Conservation (phyloP, 164 flowering plant genomes). For the Nelumbo lutea region DNA sequence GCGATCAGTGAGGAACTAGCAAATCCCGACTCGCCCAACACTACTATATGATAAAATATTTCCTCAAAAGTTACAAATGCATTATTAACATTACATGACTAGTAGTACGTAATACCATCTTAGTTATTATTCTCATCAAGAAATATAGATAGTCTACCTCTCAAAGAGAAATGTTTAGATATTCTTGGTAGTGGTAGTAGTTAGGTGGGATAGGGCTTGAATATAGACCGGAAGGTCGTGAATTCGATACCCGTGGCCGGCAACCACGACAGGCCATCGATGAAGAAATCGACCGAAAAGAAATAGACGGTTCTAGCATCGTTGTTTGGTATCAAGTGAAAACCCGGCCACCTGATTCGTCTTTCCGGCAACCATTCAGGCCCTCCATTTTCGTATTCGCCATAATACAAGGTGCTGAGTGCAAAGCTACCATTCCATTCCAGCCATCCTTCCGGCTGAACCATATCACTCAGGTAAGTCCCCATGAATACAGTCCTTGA, state of each 20-base stretch:
- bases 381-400: conserved; percentile 24
- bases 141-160: too few relatives aligned
- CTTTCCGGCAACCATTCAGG: conserved; percentile 10
- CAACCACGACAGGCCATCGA: conserved; percentile 12
- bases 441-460: conserved; percentile 21
- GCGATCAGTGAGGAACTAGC: too few relatives aligned
- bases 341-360: conserved; percentile 25
- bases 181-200: too few relatives aligned
- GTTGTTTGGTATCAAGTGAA: conserved; percentile 1
- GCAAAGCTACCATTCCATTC: conserved; percentile 21
- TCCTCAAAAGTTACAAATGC: too few relatives aligned
- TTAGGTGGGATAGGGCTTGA: too few relatives aligned
- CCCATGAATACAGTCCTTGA: conserved; percentile 22
- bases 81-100: too few relatives aligned
- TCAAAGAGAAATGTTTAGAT: too few relatives aligned
- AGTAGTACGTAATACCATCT: too few relatives aligned
- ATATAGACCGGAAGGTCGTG: neutral
- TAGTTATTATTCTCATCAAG: too few relatives aligned
- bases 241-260: conserved; percentile 11
- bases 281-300: conserved; percentile 8
- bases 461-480: conserved; percentile 12
- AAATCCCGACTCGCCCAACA: too few relatives aligned
- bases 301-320: neutral
- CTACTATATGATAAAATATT: too few relatives aligned
- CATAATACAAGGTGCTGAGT: conserved; percentile 20